Conservation (phyloP, 73 alveolate species). For the Symbiodinium pilosum region DNA sequence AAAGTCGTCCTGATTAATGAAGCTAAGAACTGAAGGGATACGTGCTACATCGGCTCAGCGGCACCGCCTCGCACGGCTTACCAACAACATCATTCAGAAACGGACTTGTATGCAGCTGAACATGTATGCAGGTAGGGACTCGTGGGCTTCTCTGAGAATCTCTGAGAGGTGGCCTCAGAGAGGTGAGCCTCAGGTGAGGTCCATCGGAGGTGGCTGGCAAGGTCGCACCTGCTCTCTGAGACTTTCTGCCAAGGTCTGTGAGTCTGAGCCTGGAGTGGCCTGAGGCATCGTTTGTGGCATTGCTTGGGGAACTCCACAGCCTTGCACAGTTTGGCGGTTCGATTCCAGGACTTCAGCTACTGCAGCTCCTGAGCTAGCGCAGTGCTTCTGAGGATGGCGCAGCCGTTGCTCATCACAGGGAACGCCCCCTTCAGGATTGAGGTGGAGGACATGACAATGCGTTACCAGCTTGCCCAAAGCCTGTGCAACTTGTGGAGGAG, state of each 20-base stretch:
- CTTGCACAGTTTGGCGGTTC: no score
- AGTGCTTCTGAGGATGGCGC: neutral
- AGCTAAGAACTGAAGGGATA: no score
- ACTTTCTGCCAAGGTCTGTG: no score
- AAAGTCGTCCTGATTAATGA: no score
- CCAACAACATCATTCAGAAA: no score
- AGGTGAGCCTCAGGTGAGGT: neutral
- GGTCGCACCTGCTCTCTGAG: neutral
- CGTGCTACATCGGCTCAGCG: no score
- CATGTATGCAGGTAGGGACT: no score
- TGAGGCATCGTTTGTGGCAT: neutral
- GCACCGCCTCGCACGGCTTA: no score
- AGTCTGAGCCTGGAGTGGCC: neutral
- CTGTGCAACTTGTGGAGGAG: neutral
- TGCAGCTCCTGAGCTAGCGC: neutral
- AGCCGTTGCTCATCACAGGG: constrained; percentile 6
- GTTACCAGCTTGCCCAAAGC: neutral
- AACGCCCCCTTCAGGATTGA: neutral
- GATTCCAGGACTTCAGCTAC: neutral
- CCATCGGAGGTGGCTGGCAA: constrained; percentile 9
- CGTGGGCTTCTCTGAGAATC: no score
- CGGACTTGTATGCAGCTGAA: no score
- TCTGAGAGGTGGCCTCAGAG: no score
- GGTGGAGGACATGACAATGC: neutral
- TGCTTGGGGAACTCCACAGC: neutral